Conservation (phyloP, 306 rosid species). For the Vigna hirtella region DNA sequence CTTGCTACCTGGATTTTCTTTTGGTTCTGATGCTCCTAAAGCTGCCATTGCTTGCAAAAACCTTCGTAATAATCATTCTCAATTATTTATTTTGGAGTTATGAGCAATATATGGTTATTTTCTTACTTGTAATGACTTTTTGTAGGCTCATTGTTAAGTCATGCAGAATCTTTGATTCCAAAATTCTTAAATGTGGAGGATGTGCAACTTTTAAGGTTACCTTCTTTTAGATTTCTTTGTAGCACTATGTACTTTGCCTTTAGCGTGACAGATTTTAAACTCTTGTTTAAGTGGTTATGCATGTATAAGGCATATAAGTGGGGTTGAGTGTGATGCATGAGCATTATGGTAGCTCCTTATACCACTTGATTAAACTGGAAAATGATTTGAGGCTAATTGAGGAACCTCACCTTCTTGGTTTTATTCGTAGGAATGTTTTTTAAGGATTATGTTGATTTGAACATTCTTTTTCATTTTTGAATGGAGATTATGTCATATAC, state of each 20-base stretch:
- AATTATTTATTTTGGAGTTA: constrained; percentile 23
- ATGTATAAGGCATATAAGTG: background rate
- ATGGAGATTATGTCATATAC: constrained; percentile 9
- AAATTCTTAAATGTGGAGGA: constrained; percentile 81
- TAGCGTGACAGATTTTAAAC: constrained; percentile 40
- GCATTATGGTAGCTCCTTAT: constrained; percentile 8
- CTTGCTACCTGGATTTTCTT: constrained; percentile 72
- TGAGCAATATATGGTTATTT: constrained; percentile 34
- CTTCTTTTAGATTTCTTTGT: constrained; percentile 28
- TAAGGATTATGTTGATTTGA: constrained; percentile 11
- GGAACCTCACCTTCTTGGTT: constrained; percentile 9
- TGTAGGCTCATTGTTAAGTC: constrained; percentile 91
- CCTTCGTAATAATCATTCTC: constrained; percentile 66
- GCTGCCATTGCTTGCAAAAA: constrained; percentile 73
- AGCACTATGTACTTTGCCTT: constrained; percentile 31
- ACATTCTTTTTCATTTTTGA: constrained; percentile 2
- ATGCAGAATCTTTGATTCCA: constrained; percentile 95
- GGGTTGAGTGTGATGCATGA: background rate
- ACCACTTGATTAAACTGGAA: constrained; percentile 18
- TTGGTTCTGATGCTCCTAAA: constrained; percentile 66
- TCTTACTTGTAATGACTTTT: constrained; percentile 48
- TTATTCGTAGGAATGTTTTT: background rate
- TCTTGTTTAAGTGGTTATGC: constrained; percentile 4
- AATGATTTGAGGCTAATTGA: background rate
- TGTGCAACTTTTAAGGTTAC: constrained; percentile 85